Percentiles rank a stretch among this genome's conserved stretches.
These are phyloP conservation scores for Solanum chmielewskii DNA, from an alignment of 257 asterid genomes.

Conservation along the genomic window DNA sequence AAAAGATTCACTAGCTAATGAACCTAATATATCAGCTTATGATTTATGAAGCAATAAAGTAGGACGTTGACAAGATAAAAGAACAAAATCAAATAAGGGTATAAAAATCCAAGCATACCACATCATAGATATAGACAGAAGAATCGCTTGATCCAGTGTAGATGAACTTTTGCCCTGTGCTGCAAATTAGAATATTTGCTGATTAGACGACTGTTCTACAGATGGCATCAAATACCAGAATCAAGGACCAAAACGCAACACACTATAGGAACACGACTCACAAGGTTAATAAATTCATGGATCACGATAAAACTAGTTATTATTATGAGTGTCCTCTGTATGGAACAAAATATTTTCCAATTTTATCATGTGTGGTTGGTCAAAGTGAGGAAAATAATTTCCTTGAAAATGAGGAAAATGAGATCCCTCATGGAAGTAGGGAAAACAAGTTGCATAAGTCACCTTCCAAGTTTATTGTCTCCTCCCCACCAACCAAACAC, in stretches of 20 bases:
- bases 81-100: not conserved
- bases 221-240: not conserved
- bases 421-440: not conserved
- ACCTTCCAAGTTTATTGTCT: not conserved
- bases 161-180: slow-evolving; percentile 88
- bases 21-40: not conserved
- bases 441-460: not conserved
- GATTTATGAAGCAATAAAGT: not conserved
- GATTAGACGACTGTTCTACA: not conserved
- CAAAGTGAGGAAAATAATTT: not conserved
- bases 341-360: no score
- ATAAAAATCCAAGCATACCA: slow-evolving; percentile 33
- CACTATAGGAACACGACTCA: not conserved
- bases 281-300: not conserved
- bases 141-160: slow-evolving; percentile 88
- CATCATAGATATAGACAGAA: slow-evolving; percentile 59
- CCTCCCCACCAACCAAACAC: not conserved
- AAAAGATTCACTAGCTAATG: not conserved
- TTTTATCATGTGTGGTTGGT: not conserved
- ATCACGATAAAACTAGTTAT: not conserved
- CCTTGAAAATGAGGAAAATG: not conserved
- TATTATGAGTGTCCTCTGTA: not conserved
- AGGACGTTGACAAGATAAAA: not conserved
- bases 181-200: slow-evolving; percentile 19
- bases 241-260: not conserved